phyloP scores from a whole-genome alignment of 352 stramenopile species.

The Phytophthora syringae region DNA sequence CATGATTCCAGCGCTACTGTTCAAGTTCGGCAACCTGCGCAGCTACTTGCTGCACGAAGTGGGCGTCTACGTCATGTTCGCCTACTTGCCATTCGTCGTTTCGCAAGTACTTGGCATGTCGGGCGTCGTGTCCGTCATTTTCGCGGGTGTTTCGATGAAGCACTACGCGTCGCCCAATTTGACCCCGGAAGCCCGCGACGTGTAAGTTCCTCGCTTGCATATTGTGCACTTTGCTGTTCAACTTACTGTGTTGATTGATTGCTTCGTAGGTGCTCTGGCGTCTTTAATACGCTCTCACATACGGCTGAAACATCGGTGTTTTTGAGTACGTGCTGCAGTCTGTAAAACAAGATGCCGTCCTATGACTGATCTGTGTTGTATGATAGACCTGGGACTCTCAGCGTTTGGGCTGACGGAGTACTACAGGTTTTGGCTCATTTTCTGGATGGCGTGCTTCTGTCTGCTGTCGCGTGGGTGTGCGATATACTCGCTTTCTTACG shows the following conservation, averaged over 20 bases:
- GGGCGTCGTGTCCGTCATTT: conserved; percentile 95
- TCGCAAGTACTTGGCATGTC: conserved; percentile 83
- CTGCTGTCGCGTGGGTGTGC: conserved; percentile 84
- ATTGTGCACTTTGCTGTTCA: background rate
- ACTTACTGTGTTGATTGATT: conserved; percentile 9
- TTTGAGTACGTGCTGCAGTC: conserved; percentile 68
- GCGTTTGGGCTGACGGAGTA: conserved; percentile 86
- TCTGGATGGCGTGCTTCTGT: conserved; percentile 88
- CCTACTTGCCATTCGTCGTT: conserved; percentile 81
- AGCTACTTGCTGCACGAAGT: conserved; percentile 90
- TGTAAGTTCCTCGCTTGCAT: conserved; percentile 49
- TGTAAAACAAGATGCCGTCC: background rate
- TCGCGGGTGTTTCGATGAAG: conserved; percentile 92
- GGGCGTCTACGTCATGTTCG: conserved; percentile 88
- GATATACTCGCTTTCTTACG: conserved; percentile 87
- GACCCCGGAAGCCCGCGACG: conserved; percentile 72
- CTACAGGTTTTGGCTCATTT: conserved; percentile 86
- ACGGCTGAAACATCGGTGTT: conserved; percentile 94
- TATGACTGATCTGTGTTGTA: conserved; percentile 1
- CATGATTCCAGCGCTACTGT: conserved; percentile 85
- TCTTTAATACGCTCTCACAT: conserved; percentile 93
- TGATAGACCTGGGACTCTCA: conserved; percentile 88
- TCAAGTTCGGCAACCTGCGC: conserved; percentile 92
- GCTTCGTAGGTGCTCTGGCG: conserved; percentile 76
- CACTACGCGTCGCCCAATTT: conserved; percentile 92